Evolutionary conservation across 1,284 basidiomycete species (phyloP), one percentile per base, ranked within the genome.

Genomic region (Mycena citricolor): DNA sequence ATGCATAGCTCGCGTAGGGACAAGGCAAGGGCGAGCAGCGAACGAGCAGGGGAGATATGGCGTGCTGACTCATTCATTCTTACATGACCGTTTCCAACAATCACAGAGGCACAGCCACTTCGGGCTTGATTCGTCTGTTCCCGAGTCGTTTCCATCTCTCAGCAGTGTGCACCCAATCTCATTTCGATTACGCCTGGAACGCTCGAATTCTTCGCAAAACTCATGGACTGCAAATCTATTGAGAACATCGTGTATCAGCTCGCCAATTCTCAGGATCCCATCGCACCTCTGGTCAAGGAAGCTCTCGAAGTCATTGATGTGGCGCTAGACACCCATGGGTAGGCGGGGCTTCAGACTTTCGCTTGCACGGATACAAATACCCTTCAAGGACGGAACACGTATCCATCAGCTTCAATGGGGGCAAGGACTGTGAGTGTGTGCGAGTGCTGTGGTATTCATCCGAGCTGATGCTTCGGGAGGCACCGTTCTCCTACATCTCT

Each of bases 371-470:
- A 22, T 24, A 10, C 19, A 22, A 42, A 50, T 42, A 21, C 40
- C 38, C 40, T 52, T 53, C 38, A 57, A 75, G 90, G 26, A 74
- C 78, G 59, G 76, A 84, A 30, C 72, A 74, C 40, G 68, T 92
- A 12, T 86, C 89, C 5, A 73, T 99, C 40, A 97, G 92, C 64
- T 99, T 97, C 71, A 99, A 99, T 57, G 95, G 95, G 11, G 95
- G 95, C 32, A 99, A 99, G 64, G 95, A 99, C 61, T 98, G 94
- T 94, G 57, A 58, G 89, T 57, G 44, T 26, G 20, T n/a, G 32
- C 19, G 7, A 26, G 8, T 20, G 33, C 16, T 19, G 13, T n/a
- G 8, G 6, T n/a, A 12, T 26, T 26, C 11, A 19, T 11, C 26
- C 30, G 19, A 49, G 17, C 17, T n/a, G 19, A 17, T n/a, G n/a